These are phyloP conservation scores for Heterobasidion occidentale DNA, from an alignment of 1,284 basidiomycete species.

Conservation along the genomic window DNA sequence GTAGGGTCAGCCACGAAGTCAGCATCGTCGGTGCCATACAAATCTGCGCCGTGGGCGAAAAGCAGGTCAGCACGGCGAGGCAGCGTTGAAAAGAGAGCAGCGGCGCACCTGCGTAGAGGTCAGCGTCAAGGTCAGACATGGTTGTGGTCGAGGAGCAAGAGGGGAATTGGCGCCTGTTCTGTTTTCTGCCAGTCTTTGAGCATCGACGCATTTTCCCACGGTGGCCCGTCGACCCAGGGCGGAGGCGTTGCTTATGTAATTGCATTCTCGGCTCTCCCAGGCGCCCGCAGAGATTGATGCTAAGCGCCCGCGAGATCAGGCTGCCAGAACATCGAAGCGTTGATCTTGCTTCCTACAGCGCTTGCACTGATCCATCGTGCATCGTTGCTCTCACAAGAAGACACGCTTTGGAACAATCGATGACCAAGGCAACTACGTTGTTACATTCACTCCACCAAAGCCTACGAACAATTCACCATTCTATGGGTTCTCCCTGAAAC, in stretches of 20 bases:
- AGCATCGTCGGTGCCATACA: constrained; percentile 71
- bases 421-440: neutral
- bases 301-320: too few species aligned
- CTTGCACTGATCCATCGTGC: too few species aligned
- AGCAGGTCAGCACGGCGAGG: constrained; percentile 7
- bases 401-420: too few species aligned
- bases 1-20: constrained; percentile 42
- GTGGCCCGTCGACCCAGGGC: neutral
- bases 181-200: constrained; percentile 15
- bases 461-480: neutral
- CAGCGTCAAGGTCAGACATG: constrained; percentile 75
- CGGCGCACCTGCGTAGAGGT: constrained; percentile 70
- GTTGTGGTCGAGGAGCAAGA: constrained; percentile 18
- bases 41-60: constrained; percentile 34
- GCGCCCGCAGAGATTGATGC: too few species aligned
- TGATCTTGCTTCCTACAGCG: too few species aligned
- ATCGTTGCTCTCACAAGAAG: too few species aligned
- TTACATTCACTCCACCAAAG: neutral
- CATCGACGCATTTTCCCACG: constrained; percentile 9
- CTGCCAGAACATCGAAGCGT: too few species aligned
- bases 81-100: neutral
- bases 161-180: constrained; percentile 7
- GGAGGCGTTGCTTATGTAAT: neutral
- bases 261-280: neutral
- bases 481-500: constrained; percentile 36